Base-by-base conservation (phyloP, 1,284 basidiomycete genomes). In the Rhizoctonia solani region DNA sequence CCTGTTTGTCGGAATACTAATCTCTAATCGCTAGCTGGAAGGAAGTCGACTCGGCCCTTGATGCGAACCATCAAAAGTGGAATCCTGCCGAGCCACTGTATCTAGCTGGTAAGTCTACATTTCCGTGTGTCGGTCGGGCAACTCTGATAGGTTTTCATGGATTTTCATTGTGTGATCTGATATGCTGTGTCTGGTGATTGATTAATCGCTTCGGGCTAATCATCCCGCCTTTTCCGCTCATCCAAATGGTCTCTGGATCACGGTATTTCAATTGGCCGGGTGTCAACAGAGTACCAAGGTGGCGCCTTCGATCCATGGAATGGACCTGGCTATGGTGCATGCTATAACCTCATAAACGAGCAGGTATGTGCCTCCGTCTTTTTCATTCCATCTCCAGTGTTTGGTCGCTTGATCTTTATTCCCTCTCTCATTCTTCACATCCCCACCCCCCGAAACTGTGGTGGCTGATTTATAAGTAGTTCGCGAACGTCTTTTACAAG, bases 401-500 rank as follows among this genome's bases (percentile, higher is more conserved):
- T n/a, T n/a, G n/a, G n/a, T n/a, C n/a, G n/a, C n/a, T n/a, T n/a
- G n/a, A n/a, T n/a, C n/a, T n/a, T n/a, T n/a, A n/a, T n/a, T n/a
- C n/a, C n/a, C n/a, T n/a, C n/a, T n/a, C n/a, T n/a, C n/a, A n/a
- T n/a, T n/a, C n/a, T n/a, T n/a, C n/a, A n/a, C n/a, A n/a, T n/a
- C n/a, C n/a, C n/a, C n/a, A n/a, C 16, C 14, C 77, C 34, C 41
- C 13, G 5, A n/a, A n/a, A n/a, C n/a, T n/a, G 14, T 21, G 16
- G 16, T 41, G 39, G 19, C n/a, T 27, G 52, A 3, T 25, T 23
- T 5, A 8, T n/a, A 23, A 39, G 37, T 23, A 59, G 54, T 67
- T 69, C 52, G 63, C 58, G 25, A 58, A 69, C 25, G 68, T 58
- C 14, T 66, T 58, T 23, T 67, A 66, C 32, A 58, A 69, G 72